Percentiles rank a stretch among this genome's conserved stretches.
Conservation (phyloP, 495 filamentous ascomycete genomes). For the Podospora bellae-mahoneyi region DNA sequence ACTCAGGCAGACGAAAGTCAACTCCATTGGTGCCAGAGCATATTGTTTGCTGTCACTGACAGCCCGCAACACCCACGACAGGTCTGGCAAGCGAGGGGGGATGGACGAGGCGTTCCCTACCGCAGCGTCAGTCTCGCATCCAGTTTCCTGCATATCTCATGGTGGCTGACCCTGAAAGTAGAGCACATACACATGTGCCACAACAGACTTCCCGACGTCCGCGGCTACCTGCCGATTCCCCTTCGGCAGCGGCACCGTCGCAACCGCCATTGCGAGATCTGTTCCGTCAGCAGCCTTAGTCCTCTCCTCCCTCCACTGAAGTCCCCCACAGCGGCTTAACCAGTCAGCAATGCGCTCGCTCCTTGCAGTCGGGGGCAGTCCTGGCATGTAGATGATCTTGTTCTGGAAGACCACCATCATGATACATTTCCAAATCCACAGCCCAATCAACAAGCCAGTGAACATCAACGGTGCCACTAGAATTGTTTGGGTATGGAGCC, state of each 20-base stretch:
- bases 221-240: not conserved
- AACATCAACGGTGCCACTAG: slow-evolving; percentile 66
- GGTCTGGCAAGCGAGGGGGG: slow-evolving; percentile 65
- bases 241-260: slow-evolving; percentile 32
- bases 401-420: slow-evolving; percentile 81
- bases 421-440: slow-evolving; percentile 77
- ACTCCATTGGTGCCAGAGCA: slow-evolving; percentile 28
- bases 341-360: slow-evolving; percentile 62
- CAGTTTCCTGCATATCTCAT: not conserved
- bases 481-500: slow-evolving; percentile 49
- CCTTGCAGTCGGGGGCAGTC: slow-evolving; percentile 59
- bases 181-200: slow-evolving; percentile 45
- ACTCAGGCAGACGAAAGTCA: slow-evolving; percentile 63
- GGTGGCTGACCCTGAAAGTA: slow-evolving; percentile 55
- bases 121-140: slow-evolving; percentile 30
- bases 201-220: not conserved
- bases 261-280: slow-evolving; percentile 55
- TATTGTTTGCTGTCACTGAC: slow-evolving; percentile 34
- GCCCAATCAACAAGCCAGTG: slow-evolving; percentile 57
- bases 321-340: slow-evolving; percentile 48
- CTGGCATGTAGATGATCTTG: slow-evolving; percentile 80
- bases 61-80: slow-evolving; percentile 55
- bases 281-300: slow-evolving; percentile 57
- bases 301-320: slow-evolving; percentile 61
- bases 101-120: slow-evolving; percentile 63